Conservation (phyloP, 164 flowering plant species). For the Chimonanthus salicifolius region DNA sequence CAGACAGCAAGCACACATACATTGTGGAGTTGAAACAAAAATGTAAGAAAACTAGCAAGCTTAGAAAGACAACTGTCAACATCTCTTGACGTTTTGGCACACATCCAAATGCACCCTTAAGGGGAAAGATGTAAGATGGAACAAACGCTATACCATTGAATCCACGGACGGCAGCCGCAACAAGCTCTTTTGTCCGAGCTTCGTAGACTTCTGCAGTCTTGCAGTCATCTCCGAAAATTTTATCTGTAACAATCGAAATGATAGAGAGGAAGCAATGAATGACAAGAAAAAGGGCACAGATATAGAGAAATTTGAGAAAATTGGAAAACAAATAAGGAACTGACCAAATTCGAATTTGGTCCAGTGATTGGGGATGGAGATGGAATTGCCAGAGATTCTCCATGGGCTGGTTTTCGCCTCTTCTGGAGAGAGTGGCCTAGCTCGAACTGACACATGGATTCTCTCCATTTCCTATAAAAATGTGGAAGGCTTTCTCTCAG, state of each 20-base stretch:
- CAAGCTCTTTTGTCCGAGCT: conserved; percentile 65
- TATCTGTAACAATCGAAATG: conserved; percentile 32
- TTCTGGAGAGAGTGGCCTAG: conserved; percentile 72
- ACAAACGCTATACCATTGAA: conserved; percentile 54
- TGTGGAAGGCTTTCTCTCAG: background rate
- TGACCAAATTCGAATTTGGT: conserved; percentile 81
- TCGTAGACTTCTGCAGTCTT: conserved; percentile 60
- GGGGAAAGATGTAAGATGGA: background rate
- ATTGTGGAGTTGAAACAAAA: too few relatives aligned
- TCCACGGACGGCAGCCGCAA: conserved; percentile 82
- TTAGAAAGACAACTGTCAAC: background rate
- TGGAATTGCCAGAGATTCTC: conserved; percentile 70
- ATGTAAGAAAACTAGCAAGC: background rate
- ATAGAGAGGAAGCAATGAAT: background rate
- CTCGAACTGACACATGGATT: conserved; percentile 75
- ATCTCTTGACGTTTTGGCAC: background rate
- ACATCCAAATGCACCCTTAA: background rate
- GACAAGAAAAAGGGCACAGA: too few relatives aligned
- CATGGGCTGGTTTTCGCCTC: conserved; percentile 77
- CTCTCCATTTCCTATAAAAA: conserved; percentile 52
- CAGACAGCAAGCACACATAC: background rate
- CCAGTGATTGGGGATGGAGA: conserved; percentile 43
- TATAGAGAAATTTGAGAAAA: background rate
- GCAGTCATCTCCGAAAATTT: conserved; percentile 65
- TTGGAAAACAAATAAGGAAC: background rate